Base-by-base conservation (phyloP, 768 basidiomycete genomes). In the Daedaleopsis nitida region DNA sequence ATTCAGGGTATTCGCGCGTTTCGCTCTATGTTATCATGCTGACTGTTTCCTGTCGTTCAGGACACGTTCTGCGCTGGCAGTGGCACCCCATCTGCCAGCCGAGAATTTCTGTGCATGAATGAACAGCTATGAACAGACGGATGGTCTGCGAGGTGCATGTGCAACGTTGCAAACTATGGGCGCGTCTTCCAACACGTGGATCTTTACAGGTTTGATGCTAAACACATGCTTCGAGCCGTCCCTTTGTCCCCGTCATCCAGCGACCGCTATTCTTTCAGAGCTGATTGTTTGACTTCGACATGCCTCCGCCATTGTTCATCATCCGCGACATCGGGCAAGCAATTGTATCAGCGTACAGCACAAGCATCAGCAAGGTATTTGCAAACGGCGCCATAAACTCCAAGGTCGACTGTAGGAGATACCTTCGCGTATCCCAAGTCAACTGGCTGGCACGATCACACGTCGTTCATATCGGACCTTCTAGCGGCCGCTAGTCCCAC, bases 381-480 rank as follows among this genome's bases (percentile, higher is more conserved):
- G 47, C 47, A 48, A 21, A 35, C 8, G 19, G 56, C 52, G 47
- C 57, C 50, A 52, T 56, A 56, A 54, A 43, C 52, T 57, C 37
- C 24, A 45, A 50, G 37, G 37, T n/a, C 19, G 32, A 45, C 47
- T 49, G 21, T 24, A 14, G 9, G 47, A 10, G 32, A 49, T 55
- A 64, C 59, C 62, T 59, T 64, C 58, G 58, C 51, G 23, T 13
- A 6, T 19, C 32, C 55, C 39, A 39, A 24, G 45, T 52, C 58
- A 53, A 55, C 55, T 53, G 23, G 21, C 16, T n/a, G n/a, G 14
- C 37, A 14, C 19, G 23, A 39, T 21, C 39, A 32, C 21, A 34
- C 35, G 52, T 52, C 57, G 48, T 64, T 64, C 58, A 64, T 64
- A 38, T 64, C 62, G 62, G 62, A 64, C 56, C 62, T 64, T 64